These are phyloP conservation scores for Candida golubevii DNA, from an alignment of 805 yeast species.

Conservation along the genomic window DNA sequence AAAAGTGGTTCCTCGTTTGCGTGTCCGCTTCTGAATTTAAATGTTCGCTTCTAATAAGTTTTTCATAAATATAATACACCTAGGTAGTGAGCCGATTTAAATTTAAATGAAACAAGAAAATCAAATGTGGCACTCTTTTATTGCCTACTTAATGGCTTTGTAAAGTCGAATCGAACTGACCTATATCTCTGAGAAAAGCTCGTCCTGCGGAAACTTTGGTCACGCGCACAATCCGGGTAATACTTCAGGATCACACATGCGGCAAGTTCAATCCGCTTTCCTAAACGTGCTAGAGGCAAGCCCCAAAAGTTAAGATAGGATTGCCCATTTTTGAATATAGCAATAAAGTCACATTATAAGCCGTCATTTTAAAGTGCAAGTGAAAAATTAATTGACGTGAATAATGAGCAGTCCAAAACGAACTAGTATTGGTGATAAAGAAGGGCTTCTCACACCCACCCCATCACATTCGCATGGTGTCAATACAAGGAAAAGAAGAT, in stretches of 20 bases:
- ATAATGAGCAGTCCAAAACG: slow-evolving; percentile 16
- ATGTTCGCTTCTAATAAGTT: too few relatives aligned
- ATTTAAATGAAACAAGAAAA: too few relatives aligned
- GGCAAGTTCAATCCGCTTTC: slow-evolving; percentile 6
- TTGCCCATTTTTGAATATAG: background rate
- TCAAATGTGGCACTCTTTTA: too few relatives aligned
- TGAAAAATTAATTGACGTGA: background rate
- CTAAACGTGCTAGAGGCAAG: background rate
- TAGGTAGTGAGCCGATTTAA: too few relatives aligned
- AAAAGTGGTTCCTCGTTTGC: too few relatives aligned
- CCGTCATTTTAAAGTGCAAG: background rate
- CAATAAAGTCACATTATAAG: too few relatives aligned
- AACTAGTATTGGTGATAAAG: slow-evolving; percentile 13
- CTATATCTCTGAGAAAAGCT: too few relatives aligned
- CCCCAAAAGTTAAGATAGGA: background rate
- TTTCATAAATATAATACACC: too few relatives aligned
- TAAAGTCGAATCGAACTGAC: too few relatives aligned
- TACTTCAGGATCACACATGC: slow-evolving; percentile 6
- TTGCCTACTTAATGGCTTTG: too few relatives aligned
- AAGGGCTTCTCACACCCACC: slow-evolving; percentile 19
- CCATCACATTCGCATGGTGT: slow-evolving; percentile 18
- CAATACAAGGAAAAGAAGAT: slow-evolving; percentile 52
- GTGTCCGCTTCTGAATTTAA: too few relatives aligned
- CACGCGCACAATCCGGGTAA: slow-evolving; percentile 10
- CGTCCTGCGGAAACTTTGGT: background rate